These are phyloP conservation scores for Aspergillus sclerotiicarbonarius DNA, from an alignment of 495 filamentous ascomycete genomes.

Conservation along the genomic window DNA sequence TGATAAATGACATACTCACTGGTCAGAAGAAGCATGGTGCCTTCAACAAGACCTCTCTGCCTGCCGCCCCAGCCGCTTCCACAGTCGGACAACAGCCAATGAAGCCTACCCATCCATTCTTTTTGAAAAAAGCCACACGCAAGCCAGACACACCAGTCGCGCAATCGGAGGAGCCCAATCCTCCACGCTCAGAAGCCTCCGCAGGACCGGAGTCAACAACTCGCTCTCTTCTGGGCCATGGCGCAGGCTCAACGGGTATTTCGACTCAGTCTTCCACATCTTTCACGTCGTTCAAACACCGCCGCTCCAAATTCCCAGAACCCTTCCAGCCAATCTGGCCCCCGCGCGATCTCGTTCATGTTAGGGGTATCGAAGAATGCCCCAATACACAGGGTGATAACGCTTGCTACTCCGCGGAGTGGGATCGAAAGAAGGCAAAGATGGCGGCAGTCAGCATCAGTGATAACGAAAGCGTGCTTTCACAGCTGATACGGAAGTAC, in stretches of 20 bases:
- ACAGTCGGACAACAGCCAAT: slow-evolving; percentile 27
- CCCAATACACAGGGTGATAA: not conserved
- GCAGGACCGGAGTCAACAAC: slow-evolving; percentile 5
- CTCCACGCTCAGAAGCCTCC: not conserved
- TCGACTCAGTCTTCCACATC: slow-evolving; percentile 3
- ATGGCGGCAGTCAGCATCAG: slow-evolving; percentile 27
- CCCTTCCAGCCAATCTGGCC: slow-evolving; percentile 68
- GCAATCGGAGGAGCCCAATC: slow-evolving; percentile 12
- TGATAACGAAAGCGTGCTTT: slow-evolving; percentile 37
- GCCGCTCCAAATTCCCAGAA: slow-evolving; percentile 55
- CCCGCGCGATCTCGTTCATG: slow-evolving; percentile 59
- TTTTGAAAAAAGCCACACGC: slow-evolving; percentile 45
- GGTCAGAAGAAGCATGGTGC: slow-evolving; percentile 19
- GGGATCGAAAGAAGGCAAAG: slow-evolving; percentile 39
- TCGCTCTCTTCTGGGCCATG: slow-evolving; percentile 3
- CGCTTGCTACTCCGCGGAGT: not conserved
- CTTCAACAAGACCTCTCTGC: slow-evolving; percentile 6
- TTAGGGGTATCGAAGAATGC: slow-evolving; percentile 24
- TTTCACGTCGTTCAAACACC: slow-evolving; percentile 26
- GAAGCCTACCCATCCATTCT: slow-evolving; percentile 82
- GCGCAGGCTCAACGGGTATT: slow-evolving; percentile 20
- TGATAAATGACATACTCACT: slow-evolving; percentile 52
- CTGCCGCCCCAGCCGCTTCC: slow-evolving; percentile 5
- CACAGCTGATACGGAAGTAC: not conserved
- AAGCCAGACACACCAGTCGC: slow-evolving; percentile 9